Conservation (phyloP, 2,329 filamentous ascomycete genomes). For the Leptographium lundbergii region DNA sequence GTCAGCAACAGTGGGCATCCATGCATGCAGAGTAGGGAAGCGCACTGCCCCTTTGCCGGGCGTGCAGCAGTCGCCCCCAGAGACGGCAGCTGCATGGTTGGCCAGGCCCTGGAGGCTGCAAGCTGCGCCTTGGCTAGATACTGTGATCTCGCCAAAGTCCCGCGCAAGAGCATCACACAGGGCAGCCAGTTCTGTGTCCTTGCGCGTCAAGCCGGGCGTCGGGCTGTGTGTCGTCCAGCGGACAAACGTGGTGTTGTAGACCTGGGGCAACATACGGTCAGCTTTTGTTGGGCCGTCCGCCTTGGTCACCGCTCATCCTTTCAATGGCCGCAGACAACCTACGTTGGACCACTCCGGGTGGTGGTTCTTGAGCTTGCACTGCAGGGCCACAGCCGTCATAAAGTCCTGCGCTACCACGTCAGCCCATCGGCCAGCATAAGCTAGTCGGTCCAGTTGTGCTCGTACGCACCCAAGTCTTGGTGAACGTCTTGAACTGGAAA, state of each 20-base stretch:
- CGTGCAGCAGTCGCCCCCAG: constrained; percentile 42
- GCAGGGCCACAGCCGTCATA: constrained; percentile 57
- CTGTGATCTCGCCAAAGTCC: constrained; percentile 39
- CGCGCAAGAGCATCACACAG: constrained; percentile 48
- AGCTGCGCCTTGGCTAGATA: neutral
- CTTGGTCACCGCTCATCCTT: neutral
- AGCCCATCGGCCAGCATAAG: neutral
- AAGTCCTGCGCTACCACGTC: constrained; percentile 40
- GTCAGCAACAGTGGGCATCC: neutral
- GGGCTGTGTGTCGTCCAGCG: constrained; percentile 64
- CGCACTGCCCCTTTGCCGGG: constrained; percentile 23
- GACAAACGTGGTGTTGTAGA: constrained; percentile 58
- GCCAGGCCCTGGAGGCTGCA: constrained; percentile 30
- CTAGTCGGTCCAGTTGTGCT: constrained; percentile 13
- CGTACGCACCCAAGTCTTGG: constrained; percentile 48
- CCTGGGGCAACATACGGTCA: constrained; percentile 27
- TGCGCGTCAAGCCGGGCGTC: constrained; percentile 43
- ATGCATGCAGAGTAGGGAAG: neutral
- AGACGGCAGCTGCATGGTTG: constrained; percentile 29
- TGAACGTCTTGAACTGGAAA: constrained; percentile 53
- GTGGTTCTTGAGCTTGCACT: constrained; percentile 56
- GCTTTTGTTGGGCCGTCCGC: neutral
- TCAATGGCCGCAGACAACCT: constrained; percentile 14
- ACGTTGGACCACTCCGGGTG: constrained; percentile 71
- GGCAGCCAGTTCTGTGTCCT: constrained; percentile 49